Evolutionary conservation across 495 filamentous ascomycete genomes (phyloP), one percentile per base, ranked within the genome.

Genomic region (Penicillium mononematosum): DNA sequence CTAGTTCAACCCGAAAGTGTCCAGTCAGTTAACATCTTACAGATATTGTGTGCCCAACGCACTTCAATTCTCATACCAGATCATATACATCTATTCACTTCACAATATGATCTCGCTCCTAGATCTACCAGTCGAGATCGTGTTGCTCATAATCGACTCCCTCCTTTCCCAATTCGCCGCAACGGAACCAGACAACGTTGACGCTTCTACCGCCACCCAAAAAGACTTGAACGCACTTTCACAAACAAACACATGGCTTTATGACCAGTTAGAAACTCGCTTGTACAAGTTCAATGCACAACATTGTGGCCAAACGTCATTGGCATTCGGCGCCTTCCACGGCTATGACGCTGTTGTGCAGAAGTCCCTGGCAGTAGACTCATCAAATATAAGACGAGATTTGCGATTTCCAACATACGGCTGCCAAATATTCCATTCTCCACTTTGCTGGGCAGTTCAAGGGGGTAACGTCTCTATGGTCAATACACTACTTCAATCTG

Each of bases 321-420:
- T 50, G 16, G 48, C 48, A n/a, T 50, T 38, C 16, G 48, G 48
- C 20, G 48, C 32, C 11, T 39, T 38, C 9, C 32, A 27, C n/a
- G 48, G 48, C 48, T 16, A 50, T 34, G 31, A 25, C 5, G 10
- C 34, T 3, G 20, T 50, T 1, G 31, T 50, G 5, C 27, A 22
- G 11, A 50, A 34, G 47, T 34, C 47, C 8, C 19, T 50, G 47
- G 47, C 29, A 14, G 17, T 17, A 34, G 19, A 27, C 47, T 9
- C 29, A 12, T 36, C 47, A 6, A 24, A 14, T 1, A 32, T 16
- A 22, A 14, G 9, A 9, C 3, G 9, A 24, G 17, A 27, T 46
- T 16, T 25, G 12, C 5, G 17, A n/a, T 38, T 32, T 31, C 17
- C 31, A 11, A 19, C 31, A 19, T 5, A 31, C 7, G 17, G 5